These are phyloP conservation scores for Melocanna baccifera DNA, from an alignment of 176 grass and related monocot genomes.

Conservation along the genomic window DNA sequence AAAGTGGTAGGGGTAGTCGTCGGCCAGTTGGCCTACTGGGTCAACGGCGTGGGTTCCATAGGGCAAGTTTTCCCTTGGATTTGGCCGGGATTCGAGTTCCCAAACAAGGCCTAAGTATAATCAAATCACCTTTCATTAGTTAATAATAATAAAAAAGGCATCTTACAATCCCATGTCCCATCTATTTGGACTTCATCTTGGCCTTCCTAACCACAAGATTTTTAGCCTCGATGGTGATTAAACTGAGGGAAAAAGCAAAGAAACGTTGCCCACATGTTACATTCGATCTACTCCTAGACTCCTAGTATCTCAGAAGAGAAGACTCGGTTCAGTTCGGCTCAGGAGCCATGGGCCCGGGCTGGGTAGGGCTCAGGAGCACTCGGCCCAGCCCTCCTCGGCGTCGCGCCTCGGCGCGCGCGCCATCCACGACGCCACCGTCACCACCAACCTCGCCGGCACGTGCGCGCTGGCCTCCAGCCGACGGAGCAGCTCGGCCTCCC, in stretches of 20 bases:
- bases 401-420: conserved; percentile 32
- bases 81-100: too few species aligned
- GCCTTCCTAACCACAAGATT: conserved; percentile 5
- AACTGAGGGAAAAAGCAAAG: conserved; percentile 27
- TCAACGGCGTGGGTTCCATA: too few species aligned
- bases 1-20: too few species aligned
- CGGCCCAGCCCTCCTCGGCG: conserved; percentile 61
- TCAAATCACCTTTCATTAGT: conserved; percentile 1
- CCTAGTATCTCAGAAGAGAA: neutral
- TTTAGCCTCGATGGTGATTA: neutral
- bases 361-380: conserved; percentile 37
- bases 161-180: neutral
- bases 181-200: neutral
- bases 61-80: too few species aligned
- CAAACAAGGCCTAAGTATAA: neutral
- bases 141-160: neutral
- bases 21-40: too few species aligned
- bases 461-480: conserved; percentile 41
- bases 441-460: conserved; percentile 44
- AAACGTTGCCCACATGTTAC: conserved; percentile 29
- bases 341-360: neutral
- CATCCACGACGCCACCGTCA: conserved; percentile 44
- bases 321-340: neutral
- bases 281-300: neutral
- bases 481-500: conserved; percentile 14